phyloP scores from a whole-genome alignment of 768 basidiomycete species.

The Boletus barrowsii region DNA sequence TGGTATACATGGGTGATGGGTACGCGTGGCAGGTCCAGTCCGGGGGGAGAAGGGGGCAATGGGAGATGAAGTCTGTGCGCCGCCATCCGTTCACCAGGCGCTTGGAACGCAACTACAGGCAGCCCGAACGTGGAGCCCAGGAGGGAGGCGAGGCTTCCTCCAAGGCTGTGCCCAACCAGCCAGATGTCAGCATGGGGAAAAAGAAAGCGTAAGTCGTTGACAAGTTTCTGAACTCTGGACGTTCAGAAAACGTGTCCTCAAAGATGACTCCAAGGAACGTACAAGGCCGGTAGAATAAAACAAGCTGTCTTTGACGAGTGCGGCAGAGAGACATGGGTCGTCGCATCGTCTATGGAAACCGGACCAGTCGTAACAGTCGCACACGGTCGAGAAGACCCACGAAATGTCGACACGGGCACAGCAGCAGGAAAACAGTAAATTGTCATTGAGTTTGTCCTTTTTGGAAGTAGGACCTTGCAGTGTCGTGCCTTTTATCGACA shows the following conservation, averaged over 20 bases:
- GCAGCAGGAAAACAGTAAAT: slow-evolving; percentile 87
- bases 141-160: slow-evolving; percentile 61
- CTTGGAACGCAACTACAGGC: slow-evolving; percentile 63
- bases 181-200: slow-evolving; percentile 61
- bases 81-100: slow-evolving; percentile 62
- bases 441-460: slow-evolving; percentile 93
- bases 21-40: slow-evolving; percentile 18
- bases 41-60: slow-evolving; percentile 36
- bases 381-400: slow-evolving; percentile 84
- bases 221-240: slow-evolving; percentile 40
- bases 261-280: slow-evolving; percentile 28
- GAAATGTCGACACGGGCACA: slow-evolving; percentile 87
- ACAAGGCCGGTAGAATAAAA: slow-evolving; percentile 90
- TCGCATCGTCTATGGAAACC: slow-evolving; percentile 70
- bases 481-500: slow-evolving; percentile 91
- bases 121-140: slow-evolving; percentile 63
- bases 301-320: slow-evolving; percentile 84
- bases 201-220: slow-evolving; percentile 52
- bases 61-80: slow-evolving; percentile 62
- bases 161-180: slow-evolving; percentile 62
- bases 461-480: slow-evolving; percentile 81
- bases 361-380: slow-evolving; percentile 66
- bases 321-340: slow-evolving; percentile 74
- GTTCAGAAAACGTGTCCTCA: slow-evolving; percentile 8
- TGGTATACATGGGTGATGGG: slow-evolving; percentile 55